Evolutionary conservation across 164 flowering plant genomes (phyloP).

Genomic region (Macadamia tetraphylla): DNA sequence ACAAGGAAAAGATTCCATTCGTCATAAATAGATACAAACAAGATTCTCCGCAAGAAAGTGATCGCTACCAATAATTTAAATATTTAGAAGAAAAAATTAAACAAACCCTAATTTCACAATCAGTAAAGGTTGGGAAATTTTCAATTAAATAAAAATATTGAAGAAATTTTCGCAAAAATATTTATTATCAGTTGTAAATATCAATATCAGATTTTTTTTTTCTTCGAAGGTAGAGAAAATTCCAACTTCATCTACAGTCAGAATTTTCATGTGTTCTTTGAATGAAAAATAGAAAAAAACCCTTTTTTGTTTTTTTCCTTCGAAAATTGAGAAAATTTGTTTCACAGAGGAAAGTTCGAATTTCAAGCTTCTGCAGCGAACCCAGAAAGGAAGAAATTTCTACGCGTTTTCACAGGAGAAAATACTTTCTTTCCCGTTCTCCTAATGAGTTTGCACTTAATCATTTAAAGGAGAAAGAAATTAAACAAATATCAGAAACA

Average conservation of each 20-base stretch:
- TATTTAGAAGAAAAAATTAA: not conserved
- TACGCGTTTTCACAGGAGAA: too few relatives aligned
- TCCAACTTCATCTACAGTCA: not conserved
- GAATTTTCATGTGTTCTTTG: not conserved
- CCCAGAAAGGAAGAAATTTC: too few relatives aligned
- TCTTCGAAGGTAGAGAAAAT: not conserved
- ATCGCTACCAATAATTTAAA: not conserved
- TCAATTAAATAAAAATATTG: not conserved
- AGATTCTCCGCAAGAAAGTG: not conserved
- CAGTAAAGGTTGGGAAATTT: not conserved
- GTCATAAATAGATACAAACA: not conserved
- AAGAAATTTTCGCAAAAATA: not conserved
- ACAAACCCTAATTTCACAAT: not conserved
- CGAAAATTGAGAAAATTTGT: too few relatives aligned
- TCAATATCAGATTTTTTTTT: not conserved
- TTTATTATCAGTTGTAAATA: not conserved
- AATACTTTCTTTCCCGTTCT: too few relatives aligned
- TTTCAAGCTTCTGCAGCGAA: too few relatives aligned
- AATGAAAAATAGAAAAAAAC: too few relatives aligned
- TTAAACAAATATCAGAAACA: too few relatives aligned
- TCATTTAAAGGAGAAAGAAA: too few relatives aligned
- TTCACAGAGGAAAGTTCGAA: too few relatives aligned
- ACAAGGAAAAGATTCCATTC: not conserved
- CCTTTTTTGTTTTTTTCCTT: too few relatives aligned
- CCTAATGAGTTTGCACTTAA: too few relatives aligned